Base-by-base conservation (phyloP, 345 rosid genomes). In the Lenwebbia sp. region DNA sequence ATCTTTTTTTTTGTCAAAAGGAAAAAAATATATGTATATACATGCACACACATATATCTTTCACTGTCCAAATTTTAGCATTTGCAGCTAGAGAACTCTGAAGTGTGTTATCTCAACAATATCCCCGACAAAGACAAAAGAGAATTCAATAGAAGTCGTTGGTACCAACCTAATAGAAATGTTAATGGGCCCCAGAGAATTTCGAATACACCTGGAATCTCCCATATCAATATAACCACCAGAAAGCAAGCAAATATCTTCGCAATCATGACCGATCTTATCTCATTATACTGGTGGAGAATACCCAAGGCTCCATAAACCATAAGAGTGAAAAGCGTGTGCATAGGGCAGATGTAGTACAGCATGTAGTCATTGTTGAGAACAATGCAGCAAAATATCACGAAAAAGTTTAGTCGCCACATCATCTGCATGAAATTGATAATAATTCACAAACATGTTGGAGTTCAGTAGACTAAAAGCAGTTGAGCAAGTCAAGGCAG, bases 261-360 rank as follows among this genome's bases (percentile, higher is more conserved):
- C 85, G 87, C 84, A 86, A 93, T 91, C 96, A 97, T 97, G 92
- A 95, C 99, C 6, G 98, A 95, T 91, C 95, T 92, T 85, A 92
- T 92, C 86, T 97, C 99, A 87, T 95, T 97, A 86, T 96, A 92
- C 90, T 94, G 94, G 94, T 90, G 94, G 86, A 94, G 93, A 85
- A 94, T 93, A 57, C 99, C 99, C 44, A 97, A 94, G 87, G 98
- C 96, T 85, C 98, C 99, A 85, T 97, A 95, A 40, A 97, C 99
- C 98, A 95, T 97, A 25, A 97, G 55, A 10, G 99, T 97, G 91
- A 96, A 97, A 84, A 97, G 95, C 21, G 99, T 97, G 90, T 97
- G 99, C 99, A 97, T 97, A 75, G 99, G 99, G 88, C 99, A 97
- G 88, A 96, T 97, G 88, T 97, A 97, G 88, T 96, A 97, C 86